A percentile compares a stretch with the other conserved stretches of the same genome.
Evolutionary conservation across 306 rosid species (phyloP).

Genomic region (Cajanus cajan): DNA sequence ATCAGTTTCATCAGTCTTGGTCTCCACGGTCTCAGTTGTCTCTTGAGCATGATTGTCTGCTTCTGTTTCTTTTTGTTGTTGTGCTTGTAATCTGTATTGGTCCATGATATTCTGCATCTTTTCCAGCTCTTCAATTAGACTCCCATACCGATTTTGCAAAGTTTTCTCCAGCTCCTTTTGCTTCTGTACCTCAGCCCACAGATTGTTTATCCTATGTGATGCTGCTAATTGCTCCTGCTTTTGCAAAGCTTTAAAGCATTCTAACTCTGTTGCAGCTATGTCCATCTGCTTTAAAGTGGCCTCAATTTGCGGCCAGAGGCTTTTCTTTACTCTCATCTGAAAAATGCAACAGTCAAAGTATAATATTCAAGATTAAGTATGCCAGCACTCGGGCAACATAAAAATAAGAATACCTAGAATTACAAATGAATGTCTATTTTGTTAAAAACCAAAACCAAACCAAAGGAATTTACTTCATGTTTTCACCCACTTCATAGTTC

Average conservation of each 20-base stretch:
- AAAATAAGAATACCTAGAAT: not conserved
- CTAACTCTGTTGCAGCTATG: constrained; percentile 74
- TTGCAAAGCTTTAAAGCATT: constrained; percentile 68
- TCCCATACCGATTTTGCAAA: constrained; percentile 56
- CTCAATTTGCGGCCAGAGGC: constrained; percentile 76
- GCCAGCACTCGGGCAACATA: not conserved
- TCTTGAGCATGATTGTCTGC: constrained; percentile 37
- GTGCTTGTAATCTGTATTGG: constrained; percentile 39
- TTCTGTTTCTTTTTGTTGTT: constrained; percentile 47
- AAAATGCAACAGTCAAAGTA: constrained; percentile 20
- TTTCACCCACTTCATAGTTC: not conserved
- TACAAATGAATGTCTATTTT: not conserved
- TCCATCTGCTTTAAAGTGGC: constrained; percentile 74
- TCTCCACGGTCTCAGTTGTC: constrained; percentile 40
- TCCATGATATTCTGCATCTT: constrained; percentile 48
- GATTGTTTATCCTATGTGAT: constrained; percentile 57
- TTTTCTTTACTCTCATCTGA: constrained; percentile 62
- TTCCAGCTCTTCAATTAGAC: constrained; percentile 46
- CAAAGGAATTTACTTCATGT: not conserved
- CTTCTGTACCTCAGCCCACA: constrained; percentile 69
- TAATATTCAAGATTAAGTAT: not conserved
- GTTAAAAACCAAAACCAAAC: not conserved
- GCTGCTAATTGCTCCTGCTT: constrained; percentile 69
- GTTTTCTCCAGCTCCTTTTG: constrained; percentile 76
- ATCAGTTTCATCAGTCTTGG: constrained; percentile 23